These are phyloP conservation scores for Trichosporon sp. DNA, from an alignment of 1,284 basidiomycete genomes.

Conservation along the genomic window DNA sequence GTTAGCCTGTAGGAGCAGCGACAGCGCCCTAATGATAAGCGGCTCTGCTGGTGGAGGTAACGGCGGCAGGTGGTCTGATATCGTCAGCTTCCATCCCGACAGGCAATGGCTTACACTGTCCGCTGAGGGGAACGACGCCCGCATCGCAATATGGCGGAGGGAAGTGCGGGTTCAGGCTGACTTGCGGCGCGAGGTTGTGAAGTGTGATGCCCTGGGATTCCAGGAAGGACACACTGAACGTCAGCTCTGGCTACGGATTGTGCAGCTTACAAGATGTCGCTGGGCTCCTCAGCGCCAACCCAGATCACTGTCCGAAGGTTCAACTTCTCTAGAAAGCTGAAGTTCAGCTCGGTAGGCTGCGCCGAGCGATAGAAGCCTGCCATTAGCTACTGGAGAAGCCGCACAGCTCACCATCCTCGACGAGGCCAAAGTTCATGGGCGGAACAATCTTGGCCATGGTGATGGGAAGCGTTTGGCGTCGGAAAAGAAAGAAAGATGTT, in stretches of 20 bases:
- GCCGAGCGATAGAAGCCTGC: constrained; percentile 52
- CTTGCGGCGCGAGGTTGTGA: constrained; percentile 42
- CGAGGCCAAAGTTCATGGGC: constrained; percentile 53
- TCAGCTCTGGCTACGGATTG: neutral
- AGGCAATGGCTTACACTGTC: constrained; percentile 30
- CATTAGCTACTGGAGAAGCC: constrained; percentile 6
- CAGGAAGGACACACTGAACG: constrained; percentile 42
- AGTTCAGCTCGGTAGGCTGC: constrained; percentile 54
- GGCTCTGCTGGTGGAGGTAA: constrained; percentile 50
- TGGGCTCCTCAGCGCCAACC: constrained; percentile 54
- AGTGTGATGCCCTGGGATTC: constrained; percentile 41
- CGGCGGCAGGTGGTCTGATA: constrained; percentile 41
- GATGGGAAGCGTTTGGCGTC: neutral
- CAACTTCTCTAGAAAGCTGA: constrained; percentile 54
- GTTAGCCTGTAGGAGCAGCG: constrained; percentile 50
- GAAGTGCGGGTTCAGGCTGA: constrained; percentile 42
- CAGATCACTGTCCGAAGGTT: constrained; percentile 51
- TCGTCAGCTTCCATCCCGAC: neutral
- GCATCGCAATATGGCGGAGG: constrained; percentile 46
- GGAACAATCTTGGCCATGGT: constrained; percentile 49
- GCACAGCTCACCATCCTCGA: constrained; percentile 47
- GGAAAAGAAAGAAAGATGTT: neutral
- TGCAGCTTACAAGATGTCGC: constrained; percentile 49
- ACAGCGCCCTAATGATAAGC: constrained; percentile 52
- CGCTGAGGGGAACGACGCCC: constrained; percentile 40